Evolutionary conservation across 1,139 yeast species (phyloP), one percentile per base, ranked within the genome.

Genomic region (Magnusiomyces fungicola): DNA sequence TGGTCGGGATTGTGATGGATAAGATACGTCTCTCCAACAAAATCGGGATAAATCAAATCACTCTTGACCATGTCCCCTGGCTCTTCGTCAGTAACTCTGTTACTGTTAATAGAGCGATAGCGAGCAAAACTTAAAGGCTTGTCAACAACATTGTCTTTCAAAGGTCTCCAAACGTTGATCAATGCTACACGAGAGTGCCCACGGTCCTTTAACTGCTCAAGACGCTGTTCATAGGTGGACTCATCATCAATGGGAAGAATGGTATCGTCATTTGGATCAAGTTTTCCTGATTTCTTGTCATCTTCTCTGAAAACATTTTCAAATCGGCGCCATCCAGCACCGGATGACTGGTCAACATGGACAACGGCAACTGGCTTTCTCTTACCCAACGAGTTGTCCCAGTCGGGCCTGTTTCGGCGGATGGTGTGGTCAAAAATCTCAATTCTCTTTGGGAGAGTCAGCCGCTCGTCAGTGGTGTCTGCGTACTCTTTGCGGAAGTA

Each of bases 111-210:
- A 10, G 56, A 38, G 9, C 44, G 38, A 37, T 50, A 57, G 43
- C 57, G 60, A 16, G 58, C 60, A 7, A 59, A 37, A 9, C 59
- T 62, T 19, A 59, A 50, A 7, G 63, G 63, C 27, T 36, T 46
- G 33, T 56, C 58, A 19, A 52, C 48, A 24, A 53, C 55, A 33
- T 56, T 52, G 24, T 55, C 52, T 21, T 50, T 43, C 9, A 59
- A 40, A n/a, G 63, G 63, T 27, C 60, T 52, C 63, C 63, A 59
- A 45, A 57, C 56, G 45, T 59, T 59, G 49, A 59, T 52, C 23
- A 59, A 51, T 48, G 56, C 61, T 33, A 54, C 55, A 18, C 61
- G n/a, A 7, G 40, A 22, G n/a, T n/a, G n/a, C n/a, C n/a, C n/a
- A n/a, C n/a, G n/a, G n/a, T n/a, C n/a, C n/a, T n/a, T n/a, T n/a